These are phyloP conservation scores for Plasmodium vivax DNA, from an alignment of 169 alveolate species.

Conservation along the genomic window DNA sequence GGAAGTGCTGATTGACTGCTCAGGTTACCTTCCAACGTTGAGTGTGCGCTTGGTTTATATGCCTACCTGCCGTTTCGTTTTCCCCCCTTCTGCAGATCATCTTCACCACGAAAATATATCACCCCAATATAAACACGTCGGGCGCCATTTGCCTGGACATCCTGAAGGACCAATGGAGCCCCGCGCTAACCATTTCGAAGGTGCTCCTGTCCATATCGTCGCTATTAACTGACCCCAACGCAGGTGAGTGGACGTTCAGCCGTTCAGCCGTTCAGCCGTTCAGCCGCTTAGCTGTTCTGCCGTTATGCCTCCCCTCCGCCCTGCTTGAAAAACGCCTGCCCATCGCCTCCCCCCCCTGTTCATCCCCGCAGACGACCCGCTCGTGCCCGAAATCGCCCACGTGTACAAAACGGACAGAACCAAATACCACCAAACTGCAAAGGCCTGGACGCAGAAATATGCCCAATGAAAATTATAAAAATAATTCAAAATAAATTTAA, in stretches of 20 bases:
- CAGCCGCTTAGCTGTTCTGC: not conserved
- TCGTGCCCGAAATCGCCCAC: conserved; percentile 99
- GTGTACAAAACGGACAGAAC: conserved; percentile 95
- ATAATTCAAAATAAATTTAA: conserved; percentile 25
- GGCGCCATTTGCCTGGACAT: conserved; percentile 99
- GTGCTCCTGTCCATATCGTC: conserved; percentile 98
- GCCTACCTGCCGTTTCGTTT: not conserved
- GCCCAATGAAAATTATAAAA: conserved; percentile 88
- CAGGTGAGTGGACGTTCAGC: conserved; percentile 80
- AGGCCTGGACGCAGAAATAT: conserved; percentile 98
- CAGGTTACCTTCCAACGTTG: not conserved
- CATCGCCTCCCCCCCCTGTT: not conserved
- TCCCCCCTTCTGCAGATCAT: conserved; percentile 79
- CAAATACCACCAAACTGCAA: conserved; percentile 96
- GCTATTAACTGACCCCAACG: conserved; percentile 98
- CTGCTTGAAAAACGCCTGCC: not conserved
- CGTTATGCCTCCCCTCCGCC: not conserved
- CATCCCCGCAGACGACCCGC: conserved; percentile 92
- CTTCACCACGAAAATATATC: conserved; percentile 98
- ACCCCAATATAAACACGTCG: conserved; percentile 96
- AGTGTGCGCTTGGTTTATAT: not conserved
- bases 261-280: not conserved
- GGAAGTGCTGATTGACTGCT: not conserved
- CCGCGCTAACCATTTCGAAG: conserved; percentile 98
- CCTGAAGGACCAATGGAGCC: conserved; percentile 99